Evolutionary conservation across 768 basidiomycete genomes (phyloP), one percentile per base, ranked within the genome.

Genomic region (Boletus edulis): DNA sequence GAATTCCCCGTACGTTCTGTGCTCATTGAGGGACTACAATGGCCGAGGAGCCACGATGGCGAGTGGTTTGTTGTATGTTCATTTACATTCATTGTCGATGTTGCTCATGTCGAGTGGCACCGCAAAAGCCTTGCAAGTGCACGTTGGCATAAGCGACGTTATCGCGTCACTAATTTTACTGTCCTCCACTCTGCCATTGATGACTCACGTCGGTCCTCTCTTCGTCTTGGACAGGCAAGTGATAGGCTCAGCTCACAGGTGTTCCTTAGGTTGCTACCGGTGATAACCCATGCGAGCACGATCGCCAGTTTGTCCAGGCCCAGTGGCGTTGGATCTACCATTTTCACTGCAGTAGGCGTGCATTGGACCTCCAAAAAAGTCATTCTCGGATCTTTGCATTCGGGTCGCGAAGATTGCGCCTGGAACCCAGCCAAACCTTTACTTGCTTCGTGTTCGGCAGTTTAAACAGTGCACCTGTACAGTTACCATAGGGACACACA

Each of bases 361-460:
- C 31, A 4, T 43, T 22, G 10, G 3, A 7, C 15, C 14, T 24
- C 22, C 22, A 12, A 4, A 5, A 37, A 24, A 8, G 29, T n/a
- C 22, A 15, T 31, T 10, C 4, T 18, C 14, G 5, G 11, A 39
- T 11, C 7, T 14, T 47, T 42, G 39, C 42, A 29, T 44, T 31
- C 67, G 79, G 90, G 87, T 9, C 94, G 96, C 69, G 78, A 84
- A 31, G 92, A 94, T 58, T 82, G 90, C 51, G 91, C 91, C 6
- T 98, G 94, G 91, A 96, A 96, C 68, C 91, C 93, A 0, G 72
- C 76, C 3, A 83, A 87, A 52, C 83, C 90, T 0, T 65, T 95
- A 18, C 75, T 99, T 13, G 94, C 96, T 0, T 94, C 94, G 7
- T 98, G 95, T 68, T 98, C 96, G 5, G 85, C 90, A 8, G 97